Evolutionary conservation across 305 asterid species (phyloP), one percentile per base, ranked within the genome.

Genomic region (Fraxinus latifolia): DNA sequence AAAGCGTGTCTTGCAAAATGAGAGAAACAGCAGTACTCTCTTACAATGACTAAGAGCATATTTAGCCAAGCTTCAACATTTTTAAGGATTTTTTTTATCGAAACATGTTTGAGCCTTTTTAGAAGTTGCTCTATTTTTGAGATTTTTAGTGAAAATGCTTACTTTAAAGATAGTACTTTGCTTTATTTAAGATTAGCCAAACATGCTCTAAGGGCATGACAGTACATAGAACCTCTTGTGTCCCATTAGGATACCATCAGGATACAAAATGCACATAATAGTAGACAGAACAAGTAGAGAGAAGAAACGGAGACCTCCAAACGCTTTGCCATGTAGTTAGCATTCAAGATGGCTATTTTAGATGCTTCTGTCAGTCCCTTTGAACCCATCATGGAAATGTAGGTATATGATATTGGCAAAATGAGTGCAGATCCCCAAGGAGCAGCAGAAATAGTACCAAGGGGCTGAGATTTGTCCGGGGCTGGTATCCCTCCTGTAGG

Each of bases 351-450:
- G 72, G 92, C 92, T 14, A 88, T 85, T 85, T 88, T 88, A 78
- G 92, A 87, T 60, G 92, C 92, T 2, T 88, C 89, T 36, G 90
- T 87, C 83, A 89, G 90, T 74, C 92, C 92, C 82, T 86, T 78
- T 14, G 92, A 87, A 11, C 92, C 92, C 92, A 89, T 89, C 92
- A 89, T 89, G 23, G 90, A 87, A 44, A 88, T 89, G 80, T 88
- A 89, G 55, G 90, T 85, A 74, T 89, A 89, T 78, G 92, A 89
- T 74, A 89, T 89, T 39, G 92, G 91, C 76, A 89, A 88, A 74
- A 89, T 89, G 73, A 88, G 90, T 33, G 92, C 92, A 27, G 92
- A 89, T 31, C 92, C 92, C 91, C 91, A 89, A 32, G 92, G 92
- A n/a, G 92, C 92, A 72, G 92, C 92, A 53, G 90, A 82, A 32